Evolutionary conservation across 352 stramenopile genomes (phyloP).

Genomic region (Plasmopara viticola): DNA sequence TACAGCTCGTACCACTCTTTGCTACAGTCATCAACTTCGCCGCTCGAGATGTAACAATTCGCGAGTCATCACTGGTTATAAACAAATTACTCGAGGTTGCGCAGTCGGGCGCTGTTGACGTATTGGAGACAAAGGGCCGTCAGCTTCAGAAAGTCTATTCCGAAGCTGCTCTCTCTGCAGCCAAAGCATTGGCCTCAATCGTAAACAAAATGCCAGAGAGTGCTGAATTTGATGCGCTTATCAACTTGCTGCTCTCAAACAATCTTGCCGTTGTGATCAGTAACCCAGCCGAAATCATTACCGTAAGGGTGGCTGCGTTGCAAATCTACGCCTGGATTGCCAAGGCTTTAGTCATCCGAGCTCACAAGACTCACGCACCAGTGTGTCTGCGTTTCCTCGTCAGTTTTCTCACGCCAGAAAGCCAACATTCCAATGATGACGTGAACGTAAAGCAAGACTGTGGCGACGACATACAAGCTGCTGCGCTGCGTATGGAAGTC

Average conservation of each 20-base stretch:
- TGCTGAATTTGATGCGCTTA: constrained; percentile 68
- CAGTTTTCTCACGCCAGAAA: constrained; percentile 42
- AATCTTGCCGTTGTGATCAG: constrained; percentile 60
- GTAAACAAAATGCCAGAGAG: constrained; percentile 85
- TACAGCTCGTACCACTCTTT: constrained; percentile 76
- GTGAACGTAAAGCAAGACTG: constrained; percentile 25
- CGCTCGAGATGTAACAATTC: constrained; percentile 46
- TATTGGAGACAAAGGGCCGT: constrained; percentile 8
- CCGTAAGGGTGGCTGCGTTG: constrained; percentile 52
- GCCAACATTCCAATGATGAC: constrained; percentile 15
- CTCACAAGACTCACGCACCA: constrained; percentile 61
- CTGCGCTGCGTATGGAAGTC: constrained; percentile 59
- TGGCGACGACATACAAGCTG: constrained; percentile 12
- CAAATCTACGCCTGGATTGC: constrained; percentile 83
- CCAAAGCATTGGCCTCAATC: constrained; percentile 77
- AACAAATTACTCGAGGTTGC: constrained; percentile 74
- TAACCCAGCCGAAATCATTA: constrained; percentile 28
- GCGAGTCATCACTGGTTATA: constrained; percentile 61
- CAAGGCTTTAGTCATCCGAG: constrained; percentile 76
- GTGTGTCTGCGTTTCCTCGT: constrained; percentile 68
- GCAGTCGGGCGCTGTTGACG: constrained; percentile 29
- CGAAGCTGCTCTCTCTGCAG: constrained; percentile 52
- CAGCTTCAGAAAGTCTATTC: constrained; percentile 37
- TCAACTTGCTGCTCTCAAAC: constrained; percentile 55
- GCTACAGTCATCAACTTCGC: constrained; percentile 74